phyloP scores from a whole-genome alignment of 2,329 filamentous ascomycete genomes.

The Paecilomyces variotii region DNA sequence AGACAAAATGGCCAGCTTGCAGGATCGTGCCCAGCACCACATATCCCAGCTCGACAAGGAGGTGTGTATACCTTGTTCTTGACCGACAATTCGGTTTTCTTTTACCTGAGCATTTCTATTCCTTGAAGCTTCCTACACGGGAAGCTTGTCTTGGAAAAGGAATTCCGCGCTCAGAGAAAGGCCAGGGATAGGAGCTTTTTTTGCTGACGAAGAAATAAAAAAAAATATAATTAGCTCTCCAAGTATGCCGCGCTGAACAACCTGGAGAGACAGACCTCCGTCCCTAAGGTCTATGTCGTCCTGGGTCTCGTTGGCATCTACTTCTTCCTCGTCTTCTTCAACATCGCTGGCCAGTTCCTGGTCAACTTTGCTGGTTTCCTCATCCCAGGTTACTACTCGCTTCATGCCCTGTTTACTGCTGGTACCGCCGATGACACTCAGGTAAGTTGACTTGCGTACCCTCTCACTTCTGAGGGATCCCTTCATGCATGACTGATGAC shows the following conservation, averaged over 20 bases:
- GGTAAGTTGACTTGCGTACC: slow-evolving; percentile 31
- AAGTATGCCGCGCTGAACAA: slow-evolving; percentile 61
- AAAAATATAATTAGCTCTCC: slow-evolving; percentile 44
- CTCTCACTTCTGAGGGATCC: not conserved
- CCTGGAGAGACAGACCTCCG: slow-evolving; percentile 59
- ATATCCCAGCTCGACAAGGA: slow-evolving; percentile 63
- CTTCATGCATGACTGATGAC: slow-evolving; percentile 11
- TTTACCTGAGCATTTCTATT: slow-evolving; percentile 8
- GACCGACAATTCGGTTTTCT: slow-evolving; percentile 7
- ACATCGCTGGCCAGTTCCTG: slow-evolving; percentile 61
- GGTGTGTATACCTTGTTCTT: slow-evolving; percentile 35
- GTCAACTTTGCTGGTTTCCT: slow-evolving; percentile 60
- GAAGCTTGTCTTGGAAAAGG: not conserved
- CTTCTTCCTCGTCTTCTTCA: slow-evolving; percentile 66
- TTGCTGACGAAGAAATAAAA: not conserved
- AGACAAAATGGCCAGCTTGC: slow-evolving; percentile 41
- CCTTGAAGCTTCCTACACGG: not conserved
- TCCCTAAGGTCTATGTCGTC: slow-evolving; percentile 61
- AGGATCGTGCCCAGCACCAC: slow-evolving; percentile 56
- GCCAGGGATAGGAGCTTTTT: not conserved
- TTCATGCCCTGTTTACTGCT: slow-evolving; percentile 54
- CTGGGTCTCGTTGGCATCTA: slow-evolving; percentile 58
- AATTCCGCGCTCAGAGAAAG: not conserved
- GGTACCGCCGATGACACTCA: slow-evolving; percentile 58
- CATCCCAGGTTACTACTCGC: slow-evolving; percentile 59